phyloP scores from a whole-genome alignment of 2,329 filamentous ascomycete species.

The Calycina marina region DNA sequence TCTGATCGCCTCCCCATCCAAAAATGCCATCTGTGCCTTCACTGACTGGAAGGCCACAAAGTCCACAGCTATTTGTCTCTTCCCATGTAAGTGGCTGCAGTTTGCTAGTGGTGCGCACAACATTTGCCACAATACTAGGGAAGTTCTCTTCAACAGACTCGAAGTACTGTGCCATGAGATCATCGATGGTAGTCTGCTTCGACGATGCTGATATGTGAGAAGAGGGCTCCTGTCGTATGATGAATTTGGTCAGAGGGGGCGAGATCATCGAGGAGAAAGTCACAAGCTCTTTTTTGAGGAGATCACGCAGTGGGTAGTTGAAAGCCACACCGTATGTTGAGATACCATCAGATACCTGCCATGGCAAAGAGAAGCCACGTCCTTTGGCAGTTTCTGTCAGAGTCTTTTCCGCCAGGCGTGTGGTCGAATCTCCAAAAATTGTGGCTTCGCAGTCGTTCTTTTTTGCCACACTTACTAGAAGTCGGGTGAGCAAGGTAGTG shows the following conservation, averaged over 20 bases:
- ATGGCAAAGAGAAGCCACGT: slow-evolving; percentile 69
- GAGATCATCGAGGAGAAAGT: slow-evolving; percentile 44
- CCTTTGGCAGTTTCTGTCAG: slow-evolving; percentile 85
- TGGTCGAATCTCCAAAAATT: slow-evolving; percentile 76
- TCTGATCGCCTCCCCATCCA: slow-evolving; percentile 43
- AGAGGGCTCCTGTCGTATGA: slow-evolving; percentile 26
- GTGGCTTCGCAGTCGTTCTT: slow-evolving; percentile 50
- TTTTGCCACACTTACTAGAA: slow-evolving; percentile 53
- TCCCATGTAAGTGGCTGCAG: slow-evolving; percentile 36
- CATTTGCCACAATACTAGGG: slow-evolving; percentile 85
- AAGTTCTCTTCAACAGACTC: slow-evolving; percentile 72
- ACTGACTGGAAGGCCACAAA: slow-evolving; percentile 57
- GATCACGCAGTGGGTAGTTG: slow-evolving; percentile 71
- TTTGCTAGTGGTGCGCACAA: slow-evolving; percentile 82
- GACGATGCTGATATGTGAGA: slow-evolving; percentile 19
- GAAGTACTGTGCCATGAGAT: slow-evolving; percentile 83
- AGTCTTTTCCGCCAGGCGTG: slow-evolving; percentile 70
- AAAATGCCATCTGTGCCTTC: slow-evolving; percentile 47
- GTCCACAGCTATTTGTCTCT: slow-evolving; percentile 34
- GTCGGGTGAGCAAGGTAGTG: slow-evolving; percentile 53
- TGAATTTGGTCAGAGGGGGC: slow-evolving; percentile 35
- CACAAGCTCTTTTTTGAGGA: slow-evolving; percentile 67
- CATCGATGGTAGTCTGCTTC: slow-evolving; percentile 76
- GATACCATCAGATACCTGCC: slow-evolving; percentile 62
- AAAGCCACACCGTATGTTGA: slow-evolving; percentile 25